Percentiles rank a stretch among this genome's conserved stretches.
Conservation (phyloP, 345 rosid species). For the Gossypium longicalyx region DNA sequence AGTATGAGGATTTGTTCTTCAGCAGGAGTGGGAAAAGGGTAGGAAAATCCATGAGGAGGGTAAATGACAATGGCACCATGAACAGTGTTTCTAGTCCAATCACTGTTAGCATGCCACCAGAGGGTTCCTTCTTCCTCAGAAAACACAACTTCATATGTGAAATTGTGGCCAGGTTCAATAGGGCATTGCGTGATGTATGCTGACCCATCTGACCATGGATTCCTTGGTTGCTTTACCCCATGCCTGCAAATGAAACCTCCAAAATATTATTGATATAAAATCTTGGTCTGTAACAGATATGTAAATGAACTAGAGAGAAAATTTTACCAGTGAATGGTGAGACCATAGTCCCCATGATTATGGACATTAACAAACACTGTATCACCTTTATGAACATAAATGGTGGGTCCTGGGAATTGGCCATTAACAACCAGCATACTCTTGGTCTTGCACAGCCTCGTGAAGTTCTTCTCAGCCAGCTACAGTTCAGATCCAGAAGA, state of each 20-base stretch:
- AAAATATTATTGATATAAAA: neutral
- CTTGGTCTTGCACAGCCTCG: slow-evolving; percentile 20
- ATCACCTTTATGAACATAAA: slow-evolving; percentile 31
- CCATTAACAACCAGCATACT: slow-evolving; percentile 29
- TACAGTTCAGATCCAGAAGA: slow-evolving; percentile 1
- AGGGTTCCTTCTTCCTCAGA: slow-evolving; percentile 42
- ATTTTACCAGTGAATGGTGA: slow-evolving; percentile 34
- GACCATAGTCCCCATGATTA: slow-evolving; percentile 29
- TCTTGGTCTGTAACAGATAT: neutral
- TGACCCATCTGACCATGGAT: slow-evolving; percentile 58
- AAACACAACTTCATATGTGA: slow-evolving; percentile 35
- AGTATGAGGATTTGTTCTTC: slow-evolving; percentile 32
- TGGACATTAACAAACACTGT: slow-evolving; percentile 26
- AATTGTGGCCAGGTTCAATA: slow-evolving; percentile 33
- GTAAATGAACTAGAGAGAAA: neutral
- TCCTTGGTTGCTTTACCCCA: slow-evolving; percentile 49
- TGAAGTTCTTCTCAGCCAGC: slow-evolving; percentile 27
- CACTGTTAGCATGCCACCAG: slow-evolving; percentile 57
- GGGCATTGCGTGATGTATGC: slow-evolving; percentile 49
- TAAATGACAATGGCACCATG: slow-evolving; percentile 38
- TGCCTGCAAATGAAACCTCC: slow-evolving; percentile 27
- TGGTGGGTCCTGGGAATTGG: slow-evolving; percentile 27
- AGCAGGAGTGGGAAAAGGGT: slow-evolving; percentile 28
- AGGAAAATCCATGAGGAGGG: slow-evolving; percentile 21
- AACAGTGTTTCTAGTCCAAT: slow-evolving; percentile 45